phyloP scores from a whole-genome alignment of 768 basidiomycete genomes.

The Agaricus blazei region DNA sequence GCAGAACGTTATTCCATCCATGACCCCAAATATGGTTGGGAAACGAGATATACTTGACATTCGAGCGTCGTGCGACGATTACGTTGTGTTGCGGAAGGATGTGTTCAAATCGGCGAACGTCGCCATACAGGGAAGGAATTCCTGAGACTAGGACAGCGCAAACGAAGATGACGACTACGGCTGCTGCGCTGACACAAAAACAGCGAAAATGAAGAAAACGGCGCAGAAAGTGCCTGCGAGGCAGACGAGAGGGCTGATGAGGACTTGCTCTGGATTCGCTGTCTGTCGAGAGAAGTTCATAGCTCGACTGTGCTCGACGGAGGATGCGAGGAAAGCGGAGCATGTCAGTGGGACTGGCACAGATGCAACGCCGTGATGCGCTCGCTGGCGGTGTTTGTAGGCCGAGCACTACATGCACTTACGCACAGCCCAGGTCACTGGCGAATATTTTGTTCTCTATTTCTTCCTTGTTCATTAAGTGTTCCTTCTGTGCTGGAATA shows the following conservation, averaged over 20 bases:
- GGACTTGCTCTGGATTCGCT: neutral
- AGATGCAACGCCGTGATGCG: no score
- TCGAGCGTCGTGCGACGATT: conserved; percentile 10
- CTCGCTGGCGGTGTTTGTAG: no score
- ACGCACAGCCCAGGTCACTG: no score
- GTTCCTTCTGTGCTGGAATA: no score
- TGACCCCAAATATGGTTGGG: conserved; percentile 55
- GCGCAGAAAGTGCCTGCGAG: neutral
- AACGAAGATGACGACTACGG: conserved; percentile 7
- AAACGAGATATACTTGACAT: conserved; percentile 40
- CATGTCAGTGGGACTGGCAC: no score
- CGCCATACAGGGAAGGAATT: conserved; percentile 17
- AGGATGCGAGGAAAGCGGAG: neutral
- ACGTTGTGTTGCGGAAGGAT: conserved; percentile 15
- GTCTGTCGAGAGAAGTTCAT: neutral
- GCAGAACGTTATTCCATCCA: conserved; percentile 57
- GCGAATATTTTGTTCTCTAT: no score
- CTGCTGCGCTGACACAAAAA: neutral
- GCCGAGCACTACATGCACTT: no score
- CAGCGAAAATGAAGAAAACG: neutral
- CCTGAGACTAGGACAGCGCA: conserved; percentile 14
- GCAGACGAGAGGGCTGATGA: neutral
- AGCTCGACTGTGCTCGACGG: neutral
- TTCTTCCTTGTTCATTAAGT: no score
- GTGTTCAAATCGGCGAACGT: conserved; percentile 13